These are phyloP conservation scores for Mycosarcoma maydis DNA, from an alignment of 1,284 basidiomycete species.

Conservation along the genomic window DNA sequence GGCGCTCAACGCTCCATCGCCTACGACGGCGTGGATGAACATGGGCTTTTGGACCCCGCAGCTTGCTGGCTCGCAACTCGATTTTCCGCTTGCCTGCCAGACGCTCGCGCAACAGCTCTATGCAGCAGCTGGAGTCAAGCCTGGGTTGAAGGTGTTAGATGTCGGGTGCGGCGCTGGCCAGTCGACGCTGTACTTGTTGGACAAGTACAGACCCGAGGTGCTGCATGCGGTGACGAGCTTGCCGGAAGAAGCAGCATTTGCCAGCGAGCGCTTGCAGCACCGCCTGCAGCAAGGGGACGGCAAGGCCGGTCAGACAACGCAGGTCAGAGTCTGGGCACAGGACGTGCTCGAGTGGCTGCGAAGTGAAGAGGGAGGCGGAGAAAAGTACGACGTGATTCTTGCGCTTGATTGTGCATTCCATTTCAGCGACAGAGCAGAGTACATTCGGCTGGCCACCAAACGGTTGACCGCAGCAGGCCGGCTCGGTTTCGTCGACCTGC, in stretches of 20 bases:
- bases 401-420: conserved; percentile 66
- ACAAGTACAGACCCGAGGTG: conserved; percentile 22
- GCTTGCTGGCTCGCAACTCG: conserved; percentile 17
- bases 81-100: conserved; percentile 44
- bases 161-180: conserved; percentile 64
- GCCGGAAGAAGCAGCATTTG: conserved; percentile 41
- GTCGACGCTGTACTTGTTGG: conserved; percentile 53
- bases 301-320: not conserved
- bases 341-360: conserved; percentile 52
- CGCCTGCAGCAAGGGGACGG: conserved; percentile 1
- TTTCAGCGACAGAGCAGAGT: conserved; percentile 50
- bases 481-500: conserved; percentile 58
- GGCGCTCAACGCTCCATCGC: conserved; percentile 35
- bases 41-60: conserved; percentile 54
- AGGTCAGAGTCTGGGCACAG: conserved; percentile 42
- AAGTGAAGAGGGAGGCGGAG: conserved; percentile 1
- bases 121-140: conserved; percentile 29
- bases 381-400: conserved; percentile 58
- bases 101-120: conserved; percentile 52
- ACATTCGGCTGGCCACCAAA: conserved; percentile 41
- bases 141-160: conserved; percentile 50
- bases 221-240: conserved; percentile 63
- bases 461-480: conserved; percentile 49
- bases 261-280: conserved; percentile 15
- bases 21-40: conserved; percentile 58